phyloP scores from a whole-genome alignment of 2,329 filamentous ascomycete genomes.

The Chrysoporthe deuterocubensis region DNA sequence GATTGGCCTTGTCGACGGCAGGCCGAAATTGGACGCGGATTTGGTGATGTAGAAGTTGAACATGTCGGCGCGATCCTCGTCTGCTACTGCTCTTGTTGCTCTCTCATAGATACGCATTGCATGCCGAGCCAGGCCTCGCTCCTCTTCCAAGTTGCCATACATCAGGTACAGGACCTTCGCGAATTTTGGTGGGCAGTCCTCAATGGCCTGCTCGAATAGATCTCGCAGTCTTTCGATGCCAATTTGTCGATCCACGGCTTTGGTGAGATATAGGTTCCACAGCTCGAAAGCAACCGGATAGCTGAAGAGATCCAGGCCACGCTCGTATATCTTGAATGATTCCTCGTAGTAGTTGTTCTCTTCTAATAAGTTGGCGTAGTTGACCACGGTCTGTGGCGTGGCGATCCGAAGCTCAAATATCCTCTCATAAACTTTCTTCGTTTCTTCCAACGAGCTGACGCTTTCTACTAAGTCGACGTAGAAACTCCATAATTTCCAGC shows the following conservation, averaged over 20 bases:
- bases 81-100: constrained; percentile 89
- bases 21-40: constrained; percentile 94
- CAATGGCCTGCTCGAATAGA: constrained; percentile 94
- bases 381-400: constrained; percentile 97
- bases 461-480: constrained; percentile 98
- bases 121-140: constrained; percentile 89
- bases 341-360: constrained; percentile 96
- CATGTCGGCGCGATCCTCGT: constrained; percentile 95
- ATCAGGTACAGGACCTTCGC: constrained; percentile 96
- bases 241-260: constrained; percentile 95
- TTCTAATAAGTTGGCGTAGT: constrained; percentile 94
- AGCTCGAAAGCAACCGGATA: constrained; percentile 98
- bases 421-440: constrained; percentile 90
- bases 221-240: constrained; percentile 92
- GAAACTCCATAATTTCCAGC: constrained; percentile 99
- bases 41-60: constrained; percentile 99
- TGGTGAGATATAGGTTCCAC: constrained; percentile 97
- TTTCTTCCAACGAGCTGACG: constrained; percentile 88
- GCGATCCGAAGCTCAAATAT: constrained; percentile 98
- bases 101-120: constrained; percentile 99
- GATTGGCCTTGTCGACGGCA: constrained; percentile 91
- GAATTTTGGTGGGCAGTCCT: constrained; percentile 93
- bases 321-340: constrained; percentile 96
- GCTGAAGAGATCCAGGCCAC: constrained; percentile 95
- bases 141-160: constrained; percentile 97